Conservation (phyloP, 2,329 filamentous ascomycete genomes). For the Diaporthe ampelina region DNA sequence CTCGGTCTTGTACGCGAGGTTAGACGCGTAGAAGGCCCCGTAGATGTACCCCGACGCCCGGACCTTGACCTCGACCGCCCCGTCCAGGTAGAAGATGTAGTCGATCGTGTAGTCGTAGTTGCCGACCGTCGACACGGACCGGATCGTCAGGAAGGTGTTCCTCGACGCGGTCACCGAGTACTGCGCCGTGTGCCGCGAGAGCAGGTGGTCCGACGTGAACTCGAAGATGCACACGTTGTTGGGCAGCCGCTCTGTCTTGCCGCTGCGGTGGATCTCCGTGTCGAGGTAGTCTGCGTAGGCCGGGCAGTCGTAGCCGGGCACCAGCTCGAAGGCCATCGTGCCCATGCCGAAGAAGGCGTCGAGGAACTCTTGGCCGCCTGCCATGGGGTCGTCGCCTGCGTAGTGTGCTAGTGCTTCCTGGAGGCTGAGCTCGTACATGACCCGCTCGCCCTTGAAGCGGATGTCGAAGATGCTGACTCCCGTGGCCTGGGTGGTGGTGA, state of each 20-base stretch:
- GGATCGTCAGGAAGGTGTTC: constrained; percentile 52
- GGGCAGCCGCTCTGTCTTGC: constrained; percentile 48
- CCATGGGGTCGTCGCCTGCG: constrained; percentile 61
- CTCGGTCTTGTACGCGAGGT: constrained; percentile 47
- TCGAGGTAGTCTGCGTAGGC: constrained; percentile 48
- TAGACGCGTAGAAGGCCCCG: constrained; percentile 50
- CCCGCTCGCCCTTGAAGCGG: constrained; percentile 62
- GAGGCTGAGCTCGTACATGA: constrained; percentile 66
- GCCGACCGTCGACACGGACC: constrained; percentile 56
- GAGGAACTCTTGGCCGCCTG: constrained; percentile 58
- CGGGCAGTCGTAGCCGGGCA: constrained; percentile 59
- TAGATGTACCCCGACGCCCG: constrained; percentile 56
- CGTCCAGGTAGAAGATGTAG: constrained; percentile 53
- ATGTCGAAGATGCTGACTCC: constrained; percentile 65
- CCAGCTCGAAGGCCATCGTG: constrained; percentile 52
- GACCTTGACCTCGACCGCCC: constrained; percentile 54
- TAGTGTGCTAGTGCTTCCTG: constrained; percentile 68
- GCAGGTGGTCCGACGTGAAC: constrained; percentile 52
- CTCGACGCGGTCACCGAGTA: constrained; percentile 49
- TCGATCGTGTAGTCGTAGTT: constrained; percentile 59
- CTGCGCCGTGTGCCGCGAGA: constrained; percentile 53
- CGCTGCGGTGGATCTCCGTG: constrained; percentile 53
- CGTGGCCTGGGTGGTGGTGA: constrained; percentile 58
- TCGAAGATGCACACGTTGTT: constrained; percentile 58
- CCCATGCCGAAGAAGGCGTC: constrained; percentile 57